These are phyloP conservation scores for Exophiala aquamarina DNA, from an alignment of 2,329 filamentous ascomycete genomes.

Conservation along the genomic window DNA sequence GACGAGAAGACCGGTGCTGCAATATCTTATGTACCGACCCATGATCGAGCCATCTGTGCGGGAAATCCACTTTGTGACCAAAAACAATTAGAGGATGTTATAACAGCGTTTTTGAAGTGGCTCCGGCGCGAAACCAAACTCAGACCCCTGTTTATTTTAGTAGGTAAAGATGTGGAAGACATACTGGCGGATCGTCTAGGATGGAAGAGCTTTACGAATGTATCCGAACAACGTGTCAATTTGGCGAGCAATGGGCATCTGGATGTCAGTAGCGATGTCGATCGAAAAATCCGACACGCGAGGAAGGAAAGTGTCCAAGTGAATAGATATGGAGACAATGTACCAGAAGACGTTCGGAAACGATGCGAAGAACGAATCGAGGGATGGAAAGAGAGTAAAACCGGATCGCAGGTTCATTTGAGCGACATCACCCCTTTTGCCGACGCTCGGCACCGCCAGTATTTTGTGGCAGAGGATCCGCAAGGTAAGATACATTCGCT, in stretches of 20 bases:
- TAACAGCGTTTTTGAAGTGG: conserved; percentile 65
- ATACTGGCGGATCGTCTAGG: conserved; percentile 70
- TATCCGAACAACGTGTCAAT: conserved; percentile 75
- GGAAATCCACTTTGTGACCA: conserved; percentile 76
- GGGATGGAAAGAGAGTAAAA: conserved; percentile 71
- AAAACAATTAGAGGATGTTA: conserved; percentile 67
- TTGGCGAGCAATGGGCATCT: conserved; percentile 59
- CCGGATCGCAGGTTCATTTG: conserved; percentile 77
- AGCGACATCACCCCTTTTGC: conserved; percentile 80
- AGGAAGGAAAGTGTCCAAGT: conserved; percentile 76
- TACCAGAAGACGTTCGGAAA: conserved; percentile 61
- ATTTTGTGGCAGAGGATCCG: conserved; percentile 68
- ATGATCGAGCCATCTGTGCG: conserved; percentile 72
- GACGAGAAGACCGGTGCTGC: conserved; percentile 71
- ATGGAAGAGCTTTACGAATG: conserved; percentile 77
- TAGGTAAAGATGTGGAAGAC: conserved; percentile 68
- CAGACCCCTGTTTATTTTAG: conserved; percentile 76
- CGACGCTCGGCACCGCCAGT: conserved; percentile 71
- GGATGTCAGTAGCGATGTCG: conserved; percentile 53
- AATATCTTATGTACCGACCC: conserved; percentile 70
- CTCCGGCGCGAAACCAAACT: conserved; percentile 59
- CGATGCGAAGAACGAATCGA: conserved; percentile 66
- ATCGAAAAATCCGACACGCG: conserved; percentile 69
- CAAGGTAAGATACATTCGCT: conserved; percentile 67
- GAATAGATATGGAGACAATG: conserved; percentile 60